Evolutionary conservation across 1,284 basidiomycete species (phyloP), one percentile per base, ranked within the genome.

Genomic region (Leccinum pachyderme): DNA sequence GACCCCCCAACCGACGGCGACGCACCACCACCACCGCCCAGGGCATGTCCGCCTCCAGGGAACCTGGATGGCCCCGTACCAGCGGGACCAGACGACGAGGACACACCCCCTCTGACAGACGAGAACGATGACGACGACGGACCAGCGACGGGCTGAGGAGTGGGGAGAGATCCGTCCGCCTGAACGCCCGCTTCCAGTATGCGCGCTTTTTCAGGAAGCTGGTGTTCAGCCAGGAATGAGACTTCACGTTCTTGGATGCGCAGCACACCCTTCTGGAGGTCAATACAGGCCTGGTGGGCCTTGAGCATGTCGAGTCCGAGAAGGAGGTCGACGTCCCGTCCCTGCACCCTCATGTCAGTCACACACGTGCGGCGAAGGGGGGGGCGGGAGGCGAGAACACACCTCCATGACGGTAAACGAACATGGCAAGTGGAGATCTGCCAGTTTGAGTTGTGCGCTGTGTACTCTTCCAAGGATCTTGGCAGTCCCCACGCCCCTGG

Each of bases 261-360:
- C 15, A 99, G 82, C 11, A 90, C 89, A 64, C 89, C 86, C 71
- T 93, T 92, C 57, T 86, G 80, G 27, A 99, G 82, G 72, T 99
- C 97, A 68, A 99, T 98, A 64, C 86, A 90, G 8, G 95, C 95
- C 71, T 98, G 95, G 69, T 98, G 93, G 2, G 95, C 89, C 73
- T 96, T 98, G 53, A 99, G 84, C 97, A 99, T 99, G 77, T 99
- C 96, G 18, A 99, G 80, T 5, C 96, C 97, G 52, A 99, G 91
- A 2, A 99, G 79, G 22, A 99, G 83, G 65, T 99, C 96, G 41
- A 98, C 94, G 53, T 90, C 86, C 32, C 87, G 83, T 25, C 95
- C 95, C 88, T 92, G 13, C 12, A 43, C 9, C 22, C 7, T 24
- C 43, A 27, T 2, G 8, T 15, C 7, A 25, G 13, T 45, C 44